These are phyloP conservation scores for Boletus smithii DNA, from an alignment of 1,284 basidiomycete genomes.

Conservation along the genomic window DNA sequence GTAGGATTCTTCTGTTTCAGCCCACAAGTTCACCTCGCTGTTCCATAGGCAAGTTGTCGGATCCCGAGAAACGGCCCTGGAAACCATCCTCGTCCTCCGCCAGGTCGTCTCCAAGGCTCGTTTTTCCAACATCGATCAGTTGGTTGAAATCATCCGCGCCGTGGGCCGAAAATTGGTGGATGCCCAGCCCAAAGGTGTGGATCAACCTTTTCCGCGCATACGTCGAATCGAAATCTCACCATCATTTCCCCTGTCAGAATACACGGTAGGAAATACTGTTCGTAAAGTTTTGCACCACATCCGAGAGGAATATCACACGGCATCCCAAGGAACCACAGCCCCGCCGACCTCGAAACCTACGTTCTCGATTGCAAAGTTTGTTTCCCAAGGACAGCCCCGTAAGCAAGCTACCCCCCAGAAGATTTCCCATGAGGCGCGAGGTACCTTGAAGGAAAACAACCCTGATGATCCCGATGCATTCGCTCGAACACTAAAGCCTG, in stretches of 20 bases:
- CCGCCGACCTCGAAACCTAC: constrained; percentile 40
- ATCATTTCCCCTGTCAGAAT: constrained; percentile 52
- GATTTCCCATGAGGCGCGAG: constrained; percentile 44
- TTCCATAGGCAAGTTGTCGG: constrained; percentile 78
- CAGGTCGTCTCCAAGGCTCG: constrained; percentile 86
- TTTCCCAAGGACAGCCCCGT: constrained; percentile 70
- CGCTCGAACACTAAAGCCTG: constrained; percentile 66
- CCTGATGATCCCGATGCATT: constrained; percentile 72
- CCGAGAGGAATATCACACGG: constrained; percentile 86
- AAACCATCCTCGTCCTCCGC: constrained; percentile 84
- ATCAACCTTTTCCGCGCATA: not conserved
- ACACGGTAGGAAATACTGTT: constrained; percentile 92
- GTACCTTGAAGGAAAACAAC: constrained; percentile 62
- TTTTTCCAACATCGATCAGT: constrained; percentile 85
- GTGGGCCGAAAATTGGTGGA: constrained; percentile 81
- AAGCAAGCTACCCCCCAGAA: constrained; percentile 52
- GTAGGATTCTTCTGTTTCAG: constrained; percentile 25
- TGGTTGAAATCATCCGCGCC: constrained; percentile 76
- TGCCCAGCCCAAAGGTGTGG: constrained; percentile 88
- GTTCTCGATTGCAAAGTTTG: constrained; percentile 76
- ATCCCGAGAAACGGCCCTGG: constrained; percentile 82
- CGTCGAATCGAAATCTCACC: constrained; percentile 1
- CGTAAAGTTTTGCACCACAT: constrained; percentile 90
- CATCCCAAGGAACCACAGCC: constrained; percentile 42
- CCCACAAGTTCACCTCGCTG: not conserved